Base-by-base conservation (phyloP, 192 early-diverging fungal species). In the Podila epigama region DNA sequence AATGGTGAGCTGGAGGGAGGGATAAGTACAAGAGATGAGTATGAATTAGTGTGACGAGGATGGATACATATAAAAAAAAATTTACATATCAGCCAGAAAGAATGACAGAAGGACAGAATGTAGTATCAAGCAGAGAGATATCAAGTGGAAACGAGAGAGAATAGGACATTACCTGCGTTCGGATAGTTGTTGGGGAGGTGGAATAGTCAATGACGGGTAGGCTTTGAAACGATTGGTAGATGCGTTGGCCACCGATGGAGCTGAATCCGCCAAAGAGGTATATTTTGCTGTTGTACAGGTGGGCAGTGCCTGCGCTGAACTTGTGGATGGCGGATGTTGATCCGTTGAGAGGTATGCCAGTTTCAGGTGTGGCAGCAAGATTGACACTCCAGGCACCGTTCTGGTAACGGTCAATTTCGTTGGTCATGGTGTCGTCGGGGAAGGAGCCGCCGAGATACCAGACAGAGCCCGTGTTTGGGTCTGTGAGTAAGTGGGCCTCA, bases 221-320 rank as follows among this genome's bases (percentile, higher is more conserved):
- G 28, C 11, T 60, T 27, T 77, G 73, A 28, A 77, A 77, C 0
- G 35, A 33, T 25, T 68, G 73, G 33, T 77, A 77, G n/a, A 27
- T 68, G 6, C 60, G 35, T 18, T 60, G 8, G 4, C 60, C 60
- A 27, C 25, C 20, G 3, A 34, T 15, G 2, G 73, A 68, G 4
- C 33, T 28, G 28, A 64, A 54, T 18, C 73, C 73, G 58, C 73
- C 73, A 68, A 77, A 64, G 11, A 77, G 10, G 32, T 66, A 77
- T 13, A 77, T 68, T 27, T 40, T 57, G n/a, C 16, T 60, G 2
- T 34, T 42, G 35, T 50, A 8, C 3, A 68, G 18, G 42, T 77
- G 73, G 1, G 73, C 22, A 3, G 73, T 77, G 16, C 66, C 61
- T 11, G 60, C 25, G n/a, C 73, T 68, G 29, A 57, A 68, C n/a